phyloP scores from a whole-genome alignment of 768 basidiomycete genomes.

The Hydnomerulius pinastri region DNA sequence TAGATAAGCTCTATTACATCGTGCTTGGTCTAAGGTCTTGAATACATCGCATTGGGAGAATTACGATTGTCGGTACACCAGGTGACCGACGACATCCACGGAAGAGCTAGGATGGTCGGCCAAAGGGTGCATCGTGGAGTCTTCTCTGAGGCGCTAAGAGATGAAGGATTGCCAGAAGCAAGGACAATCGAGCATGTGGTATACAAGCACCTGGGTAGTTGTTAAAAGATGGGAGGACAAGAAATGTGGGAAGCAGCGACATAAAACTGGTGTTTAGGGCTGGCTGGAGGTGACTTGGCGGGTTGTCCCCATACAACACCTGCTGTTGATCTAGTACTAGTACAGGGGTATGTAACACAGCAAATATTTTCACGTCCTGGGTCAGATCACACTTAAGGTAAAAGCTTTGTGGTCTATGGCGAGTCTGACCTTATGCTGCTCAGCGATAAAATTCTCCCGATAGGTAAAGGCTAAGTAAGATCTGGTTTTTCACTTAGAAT shows the following conservation, averaged over 20 bases:
- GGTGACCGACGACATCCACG: conserved; percentile 62
- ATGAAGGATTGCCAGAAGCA: conserved; percentile 49
- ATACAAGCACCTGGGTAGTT: conserved; percentile 52
- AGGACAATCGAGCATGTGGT: conserved; percentile 59
- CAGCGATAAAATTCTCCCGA: no score
- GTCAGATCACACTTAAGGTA: no score
- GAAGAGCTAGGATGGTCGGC: conserved; percentile 49
- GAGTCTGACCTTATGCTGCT: no score
- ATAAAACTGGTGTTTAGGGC: conserved; percentile 46
- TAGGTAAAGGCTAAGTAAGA: no score
- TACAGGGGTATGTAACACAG: no score
- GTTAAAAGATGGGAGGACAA: conserved; percentile 60
- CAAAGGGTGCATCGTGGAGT: conserved; percentile 54
- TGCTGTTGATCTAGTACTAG: no score
- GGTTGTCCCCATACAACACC: no score
- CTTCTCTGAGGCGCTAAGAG: conserved; percentile 57
- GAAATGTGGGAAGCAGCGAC: neutral
- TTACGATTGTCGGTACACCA: conserved; percentile 52
- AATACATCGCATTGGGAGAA: neutral
- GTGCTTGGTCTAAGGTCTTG: neutral
- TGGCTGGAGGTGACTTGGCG: no score
- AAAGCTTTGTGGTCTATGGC: no score
- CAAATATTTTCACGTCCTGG: no score
- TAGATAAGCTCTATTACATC: neutral
- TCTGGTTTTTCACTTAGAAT: neutral